Percentiles rank a stretch among this genome's conserved stretches.
Conservation (phyloP, 1,139 yeast genomes). For the Candida sp. region DNA sequence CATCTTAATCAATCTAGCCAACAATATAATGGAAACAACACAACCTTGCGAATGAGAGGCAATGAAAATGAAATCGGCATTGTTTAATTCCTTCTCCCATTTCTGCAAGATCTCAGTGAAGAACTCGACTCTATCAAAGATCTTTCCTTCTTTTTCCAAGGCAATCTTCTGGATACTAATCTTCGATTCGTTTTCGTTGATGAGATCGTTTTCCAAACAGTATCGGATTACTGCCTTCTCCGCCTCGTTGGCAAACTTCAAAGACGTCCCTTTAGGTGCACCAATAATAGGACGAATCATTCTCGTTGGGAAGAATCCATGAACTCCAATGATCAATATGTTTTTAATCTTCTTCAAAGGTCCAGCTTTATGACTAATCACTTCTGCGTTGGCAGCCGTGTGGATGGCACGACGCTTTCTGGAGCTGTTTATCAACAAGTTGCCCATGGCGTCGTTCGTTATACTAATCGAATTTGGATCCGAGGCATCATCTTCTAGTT, state of each 20-base stretch:
- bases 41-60: conserved; percentile 98
- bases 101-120: conserved; percentile 73
- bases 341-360: conserved; percentile 45
- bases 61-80: conserved; percentile 84
- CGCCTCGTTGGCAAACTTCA: conserved; percentile 86
- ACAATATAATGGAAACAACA: conserved; percentile 82
- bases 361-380: conserved; percentile 34
- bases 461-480: conserved; percentile 43
- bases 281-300: conserved; percentile 88
- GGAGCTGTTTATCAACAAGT: conserved; percentile 37
- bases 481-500: conserved; percentile 29
- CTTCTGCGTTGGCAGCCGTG: conserved; percentile 22
- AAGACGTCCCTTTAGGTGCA: conserved; percentile 92
- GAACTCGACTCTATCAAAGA: conserved; percentile 82
- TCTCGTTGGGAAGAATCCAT: conserved; percentile 92
- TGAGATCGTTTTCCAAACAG: conserved; percentile 60
- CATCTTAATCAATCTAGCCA: conserved; percentile 71
- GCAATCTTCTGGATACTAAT: conserved; percentile 89
- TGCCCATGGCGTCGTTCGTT: conserved; percentile 50
- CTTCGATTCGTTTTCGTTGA: conserved; percentile 38
- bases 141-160: conserved; percentile 90
- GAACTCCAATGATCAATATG: conserved; percentile 87
- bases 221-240: conserved; percentile 77
- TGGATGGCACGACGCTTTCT: conserved; percentile 9
- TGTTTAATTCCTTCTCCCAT: conserved; percentile 71